Base-by-base conservation (phyloP, 768 basidiomycete species). In the Suillus paluster region DNA sequence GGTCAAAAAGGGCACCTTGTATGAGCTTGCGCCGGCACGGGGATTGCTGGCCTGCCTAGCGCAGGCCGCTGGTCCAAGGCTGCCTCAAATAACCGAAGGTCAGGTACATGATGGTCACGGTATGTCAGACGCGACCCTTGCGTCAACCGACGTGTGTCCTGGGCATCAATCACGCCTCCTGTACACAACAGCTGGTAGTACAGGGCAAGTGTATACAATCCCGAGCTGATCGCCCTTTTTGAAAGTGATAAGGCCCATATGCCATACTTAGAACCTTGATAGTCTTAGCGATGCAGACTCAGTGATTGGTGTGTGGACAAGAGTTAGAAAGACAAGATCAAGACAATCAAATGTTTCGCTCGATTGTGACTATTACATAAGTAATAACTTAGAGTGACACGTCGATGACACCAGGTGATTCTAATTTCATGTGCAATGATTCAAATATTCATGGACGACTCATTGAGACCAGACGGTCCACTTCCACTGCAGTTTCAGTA, bases 201-300 rank as follows among this genome's bases (percentile, higher is more conserved):
- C 64, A 72, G 59, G 4, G 63, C 72, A 74, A 66, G n/a, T n/a
- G 68, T 65, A 61, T 48, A 59, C 67, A 70, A 70, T 60, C 63
- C 60, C 57, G 19, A 48, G 23, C 36, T n/a, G 15, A 15, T 50
- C 49, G 27, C 38, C 64, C 49, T 38, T 23, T 23, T 9, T 45
- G 11, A 21, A 21, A 34, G 23, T 23, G 21, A 11, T 11, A 36
- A 36, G n/a, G n/a, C n/a, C n/a, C n/a, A n/a, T n/a, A n/a, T n/a
- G n/a, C 36, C 10, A 11, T 11, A 36, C 3, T n/a, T n/a, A 36
- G 21, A 12, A 45, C 21, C n/a, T 44, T 21, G 45, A 11, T 45
- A 45, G n/a, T 42, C n/a, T 45, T n/a, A n/a, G n/a, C n/a, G 42
- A 44, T 4, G 42, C 12, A 39, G 9, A 34, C 34, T 6, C n/a